Evolutionary conservation across 2,329 filamentous ascomycete genomes (phyloP).

Genomic region (Monosporascus sp.): DNA sequence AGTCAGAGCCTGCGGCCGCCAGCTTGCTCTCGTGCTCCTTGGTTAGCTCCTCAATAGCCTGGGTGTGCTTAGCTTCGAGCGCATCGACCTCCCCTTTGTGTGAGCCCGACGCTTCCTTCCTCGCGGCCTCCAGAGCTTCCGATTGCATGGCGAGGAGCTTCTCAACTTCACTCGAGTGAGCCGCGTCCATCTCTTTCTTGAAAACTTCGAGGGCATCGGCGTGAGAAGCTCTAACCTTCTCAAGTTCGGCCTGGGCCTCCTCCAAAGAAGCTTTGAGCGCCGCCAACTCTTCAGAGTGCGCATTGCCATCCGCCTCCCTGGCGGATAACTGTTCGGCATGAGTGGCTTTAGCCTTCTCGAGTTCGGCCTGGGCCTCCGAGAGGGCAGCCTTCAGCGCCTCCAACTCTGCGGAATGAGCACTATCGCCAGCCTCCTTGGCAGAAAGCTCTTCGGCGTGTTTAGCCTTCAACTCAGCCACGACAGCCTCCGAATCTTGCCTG

Average conservation of each 20-base stretch:
- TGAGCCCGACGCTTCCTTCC: constrained; percentile 28
- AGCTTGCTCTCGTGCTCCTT: constrained; percentile 24
- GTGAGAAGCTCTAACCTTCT: constrained; percentile 22
- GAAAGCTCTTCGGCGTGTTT: constrained; percentile 28
- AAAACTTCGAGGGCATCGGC: constrained; percentile 30
- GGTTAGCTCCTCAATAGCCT: constrained; percentile 42
- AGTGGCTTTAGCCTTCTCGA: constrained; percentile 18
- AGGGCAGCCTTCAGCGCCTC: constrained; percentile 29
- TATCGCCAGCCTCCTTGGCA: constrained; percentile 28
- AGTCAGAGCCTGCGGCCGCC: constrained; percentile 18
- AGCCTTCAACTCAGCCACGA: constrained; percentile 32
- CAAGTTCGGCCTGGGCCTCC: constrained; percentile 24
- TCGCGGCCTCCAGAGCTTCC: constrained; percentile 37
- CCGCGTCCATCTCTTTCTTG: constrained; percentile 35
- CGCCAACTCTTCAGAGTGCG: constrained; percentile 32
- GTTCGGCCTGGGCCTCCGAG: constrained; percentile 21
- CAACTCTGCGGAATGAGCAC: constrained; percentile 30
- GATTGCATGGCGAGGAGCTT: constrained; percentile 35
- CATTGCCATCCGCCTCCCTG: constrained; percentile 27
- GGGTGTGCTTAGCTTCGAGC: constrained; percentile 36
- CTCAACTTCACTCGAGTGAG: constrained; percentile 40
- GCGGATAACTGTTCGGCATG: constrained; percentile 24
- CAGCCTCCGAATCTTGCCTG: constrained; percentile 33
- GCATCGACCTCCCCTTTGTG: constrained; percentile 14
- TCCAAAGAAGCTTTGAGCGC: constrained; percentile 29